Evolutionary conservation across 2,329 filamentous ascomycete genomes (phyloP).

Genomic region (Parascedosporium putredinis): DNA sequence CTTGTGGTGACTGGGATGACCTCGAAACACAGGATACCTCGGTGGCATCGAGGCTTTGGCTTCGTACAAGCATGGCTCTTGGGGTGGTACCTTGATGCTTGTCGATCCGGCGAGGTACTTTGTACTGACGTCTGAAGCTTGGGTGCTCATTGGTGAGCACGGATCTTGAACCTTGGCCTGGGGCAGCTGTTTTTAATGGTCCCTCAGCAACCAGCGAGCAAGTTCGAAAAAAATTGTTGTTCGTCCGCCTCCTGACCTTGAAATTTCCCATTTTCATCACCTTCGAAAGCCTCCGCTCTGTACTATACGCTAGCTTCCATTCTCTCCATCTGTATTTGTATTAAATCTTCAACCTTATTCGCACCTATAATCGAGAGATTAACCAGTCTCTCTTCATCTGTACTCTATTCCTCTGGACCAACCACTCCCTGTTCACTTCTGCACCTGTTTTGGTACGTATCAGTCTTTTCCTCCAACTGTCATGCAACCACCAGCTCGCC

Average conservation of each 20-base stretch:
- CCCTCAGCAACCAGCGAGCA: not conserved
- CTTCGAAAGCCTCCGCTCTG: not conserved
- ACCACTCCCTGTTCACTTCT: not conserved
- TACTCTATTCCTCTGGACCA: not conserved
- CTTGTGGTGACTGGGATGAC: no score
- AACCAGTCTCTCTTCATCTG: not conserved
- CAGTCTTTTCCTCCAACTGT: not conserved
- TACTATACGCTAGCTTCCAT: not conserved
- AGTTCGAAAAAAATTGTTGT: not conserved
- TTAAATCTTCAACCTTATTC: no score
- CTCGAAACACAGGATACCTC: no score
- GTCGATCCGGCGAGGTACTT: no score
- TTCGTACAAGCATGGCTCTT: no score
- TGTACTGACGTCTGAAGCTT: not conserved
- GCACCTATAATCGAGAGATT: no score
- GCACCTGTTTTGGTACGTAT: not conserved
- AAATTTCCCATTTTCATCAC: not conserved
- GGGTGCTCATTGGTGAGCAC: not conserved
- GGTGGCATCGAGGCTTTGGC: no score
- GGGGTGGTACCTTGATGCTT: no score
- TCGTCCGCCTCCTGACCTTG: not conserved
- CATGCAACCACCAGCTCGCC: not conserved
- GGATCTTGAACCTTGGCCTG: not conserved
- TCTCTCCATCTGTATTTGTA: slow-evolving; percentile 2
- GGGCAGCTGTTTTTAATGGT: not conserved